A percentile compares a stretch with the other conserved stretches of the same genome.
These are phyloP conservation scores for Aegilops bicornis DNA, from an alignment of 176 grass and related monocot species.

Conservation along the genomic window DNA sequence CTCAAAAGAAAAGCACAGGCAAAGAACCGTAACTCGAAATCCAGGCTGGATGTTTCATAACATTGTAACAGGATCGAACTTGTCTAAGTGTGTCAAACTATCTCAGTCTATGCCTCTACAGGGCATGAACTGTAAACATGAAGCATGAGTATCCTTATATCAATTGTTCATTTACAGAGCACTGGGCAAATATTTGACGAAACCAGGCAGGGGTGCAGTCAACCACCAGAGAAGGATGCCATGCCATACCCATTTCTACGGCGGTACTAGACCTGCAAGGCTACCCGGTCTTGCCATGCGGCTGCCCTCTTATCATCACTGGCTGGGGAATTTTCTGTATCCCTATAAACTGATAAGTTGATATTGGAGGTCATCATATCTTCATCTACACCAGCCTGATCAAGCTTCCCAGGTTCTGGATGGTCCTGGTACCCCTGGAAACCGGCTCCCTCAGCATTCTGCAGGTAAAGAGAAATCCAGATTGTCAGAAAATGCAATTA, in stretches of 20 bases:
- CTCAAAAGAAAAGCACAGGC: not conserved
- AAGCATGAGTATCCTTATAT: constrained; percentile 21
- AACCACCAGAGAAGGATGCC: not conserved
- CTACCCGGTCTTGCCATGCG: constrained; percentile 69
- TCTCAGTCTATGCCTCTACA: not conserved
- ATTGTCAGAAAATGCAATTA: not conserved
- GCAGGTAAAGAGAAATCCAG: constrained; percentile 10
- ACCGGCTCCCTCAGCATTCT: constrained; percentile 47
- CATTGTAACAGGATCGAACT: not conserved
- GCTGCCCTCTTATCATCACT: constrained; percentile 64
- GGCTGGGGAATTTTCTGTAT: constrained; percentile 41
- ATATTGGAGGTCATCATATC: constrained; percentile 26
- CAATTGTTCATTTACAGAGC: constrained; percentile 41
- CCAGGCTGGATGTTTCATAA: not conserved
- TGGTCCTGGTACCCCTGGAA: constrained; percentile 1
- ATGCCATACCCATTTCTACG: not conserved
- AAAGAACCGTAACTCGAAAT: not conserved
- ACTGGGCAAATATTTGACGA: not conserved
- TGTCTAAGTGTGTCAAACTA: not conserved
- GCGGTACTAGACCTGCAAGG: constrained; percentile 45
- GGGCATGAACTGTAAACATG: not conserved
- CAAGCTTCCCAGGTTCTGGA: constrained; percentile 17
- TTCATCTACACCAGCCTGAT: constrained; percentile 25
- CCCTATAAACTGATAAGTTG: constrained; percentile 50
- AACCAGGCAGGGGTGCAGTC: not conserved